Evolutionary conservation across 106 monocot genomes (phyloP).

Genomic region (Phalaenopsis aphrodite): DNA sequence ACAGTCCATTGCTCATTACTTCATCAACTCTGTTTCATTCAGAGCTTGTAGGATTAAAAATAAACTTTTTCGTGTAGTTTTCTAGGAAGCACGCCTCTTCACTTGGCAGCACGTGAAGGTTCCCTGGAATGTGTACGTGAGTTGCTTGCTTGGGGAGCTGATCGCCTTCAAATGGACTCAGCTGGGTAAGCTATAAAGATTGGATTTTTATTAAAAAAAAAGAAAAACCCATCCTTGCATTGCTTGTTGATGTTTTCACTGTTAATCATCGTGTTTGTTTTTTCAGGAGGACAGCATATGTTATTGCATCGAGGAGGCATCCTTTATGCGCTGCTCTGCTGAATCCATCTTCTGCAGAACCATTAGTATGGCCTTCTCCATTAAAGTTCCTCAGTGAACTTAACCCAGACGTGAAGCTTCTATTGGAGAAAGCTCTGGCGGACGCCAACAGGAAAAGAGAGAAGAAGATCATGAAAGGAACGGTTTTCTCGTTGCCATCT

Average conservation of each 20-base stretch:
- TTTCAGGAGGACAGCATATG: constrained; percentile 72
- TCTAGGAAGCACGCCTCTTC: constrained; percentile 82
- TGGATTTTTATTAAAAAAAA: not conserved
- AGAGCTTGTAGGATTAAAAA: not conserved
- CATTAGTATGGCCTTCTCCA: constrained; percentile 88
- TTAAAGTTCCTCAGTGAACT: constrained; percentile 88
- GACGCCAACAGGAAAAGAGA: constrained; percentile 81
- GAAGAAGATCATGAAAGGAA: constrained; percentile 70
- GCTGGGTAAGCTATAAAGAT: constrained; percentile 41
- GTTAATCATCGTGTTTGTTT: not conserved
- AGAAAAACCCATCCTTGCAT: no score
- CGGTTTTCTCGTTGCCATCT: constrained; percentile 33
- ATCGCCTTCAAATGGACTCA: constrained; percentile 78
- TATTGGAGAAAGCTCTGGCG: constrained; percentile 73
- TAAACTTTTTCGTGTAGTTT: constrained; percentile 23
- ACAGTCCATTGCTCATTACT: not conserved
- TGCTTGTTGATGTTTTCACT: no score
- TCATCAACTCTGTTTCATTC: not conserved
- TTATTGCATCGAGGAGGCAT: constrained; percentile 56
- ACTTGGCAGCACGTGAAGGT: constrained; percentile 88
- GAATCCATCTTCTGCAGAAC: constrained; percentile 84
- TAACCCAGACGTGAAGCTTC: constrained; percentile 56
- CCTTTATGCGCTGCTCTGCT: constrained; percentile 78
- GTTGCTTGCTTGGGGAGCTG: constrained; percentile 88
- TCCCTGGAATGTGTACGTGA: constrained; percentile 78